These are phyloP conservation scores for Austroboletus olivaceoglutinosus DNA, from an alignment of 1,284 basidiomycete genomes.

Conservation along the genomic window DNA sequence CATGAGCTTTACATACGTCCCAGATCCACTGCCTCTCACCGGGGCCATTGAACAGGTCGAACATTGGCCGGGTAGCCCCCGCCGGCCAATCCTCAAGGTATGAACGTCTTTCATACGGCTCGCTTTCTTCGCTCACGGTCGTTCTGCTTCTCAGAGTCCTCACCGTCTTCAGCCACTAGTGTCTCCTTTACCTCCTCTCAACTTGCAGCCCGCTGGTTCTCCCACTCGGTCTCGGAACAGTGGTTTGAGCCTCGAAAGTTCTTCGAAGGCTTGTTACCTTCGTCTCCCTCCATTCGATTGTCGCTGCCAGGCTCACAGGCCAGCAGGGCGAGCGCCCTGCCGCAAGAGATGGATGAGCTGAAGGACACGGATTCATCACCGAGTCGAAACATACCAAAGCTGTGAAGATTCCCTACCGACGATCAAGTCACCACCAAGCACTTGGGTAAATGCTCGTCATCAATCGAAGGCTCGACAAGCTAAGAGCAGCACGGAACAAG, in stretches of 20 bases:
- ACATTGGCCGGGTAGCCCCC: conserved; percentile 14
- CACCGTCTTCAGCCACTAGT: conserved; percentile 13
- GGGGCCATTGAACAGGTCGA: not conserved
- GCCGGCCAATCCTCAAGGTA: conserved; percentile 11
- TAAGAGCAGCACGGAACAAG: too few species aligned
- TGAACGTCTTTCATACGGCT: not conserved
- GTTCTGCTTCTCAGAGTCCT: conserved; percentile 5
- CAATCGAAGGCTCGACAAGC: too few species aligned
- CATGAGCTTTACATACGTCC: conserved; percentile 2
- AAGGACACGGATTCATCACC: not conserved
- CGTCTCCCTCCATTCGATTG: conserved; percentile 22
- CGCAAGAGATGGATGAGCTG: not conserved
- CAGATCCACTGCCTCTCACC: conserved; percentile 1
- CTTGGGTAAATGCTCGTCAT: too few species aligned
- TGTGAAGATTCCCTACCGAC: too few species aligned
- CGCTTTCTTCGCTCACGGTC: not conserved
- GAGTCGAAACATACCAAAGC: too few species aligned
- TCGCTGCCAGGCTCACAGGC: conserved; percentile 19
- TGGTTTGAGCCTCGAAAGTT: conserved; percentile 16
- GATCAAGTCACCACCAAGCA: too few species aligned
- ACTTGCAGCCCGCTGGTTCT: not conserved
- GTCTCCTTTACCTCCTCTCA: not conserved
- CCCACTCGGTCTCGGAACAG: not conserved
- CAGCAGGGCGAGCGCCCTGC: not conserved
- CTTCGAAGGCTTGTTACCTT: conserved; percentile 15